These are phyloP conservation scores for Boletus pseudo-olivaceus DNA, from an alignment of 768 basidiomycete species.

Conservation along the genomic window DNA sequence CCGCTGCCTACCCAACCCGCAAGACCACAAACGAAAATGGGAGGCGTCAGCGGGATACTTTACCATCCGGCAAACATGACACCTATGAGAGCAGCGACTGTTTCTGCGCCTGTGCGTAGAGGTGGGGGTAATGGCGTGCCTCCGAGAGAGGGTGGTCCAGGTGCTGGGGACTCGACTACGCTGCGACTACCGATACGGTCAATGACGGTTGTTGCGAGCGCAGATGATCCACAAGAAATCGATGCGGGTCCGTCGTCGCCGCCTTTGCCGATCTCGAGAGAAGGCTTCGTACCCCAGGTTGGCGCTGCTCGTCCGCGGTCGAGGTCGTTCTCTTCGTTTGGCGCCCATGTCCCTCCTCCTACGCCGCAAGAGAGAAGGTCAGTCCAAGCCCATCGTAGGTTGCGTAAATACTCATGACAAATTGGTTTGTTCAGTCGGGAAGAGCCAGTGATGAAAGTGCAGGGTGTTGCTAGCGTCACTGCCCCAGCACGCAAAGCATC, in stretches of 20 bases:
- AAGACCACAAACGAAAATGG: not conserved
- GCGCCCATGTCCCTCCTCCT: constrained; percentile 27
- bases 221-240: not conserved
- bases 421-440: constrained; percentile 16
- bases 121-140: not conserved
- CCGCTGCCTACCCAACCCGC: constrained; percentile 10
- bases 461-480: not conserved
- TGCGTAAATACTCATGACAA: not conserved
- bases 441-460: constrained; percentile 18
- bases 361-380: constrained; percentile 16
- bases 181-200: constrained; percentile 22
- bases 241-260: not conserved
- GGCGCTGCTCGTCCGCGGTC: constrained; percentile 53
- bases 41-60: not conserved
- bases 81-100: constrained; percentile 29
- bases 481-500: constrained; percentile 3
- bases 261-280: constrained; percentile 42
- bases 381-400: not conserved
- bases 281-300: constrained; percentile 62
- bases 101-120: constrained; percentile 30
- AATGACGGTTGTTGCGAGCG: not conserved
- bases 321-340: constrained; percentile 74
- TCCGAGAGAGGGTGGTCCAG: not conserved
- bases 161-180: not conserved
- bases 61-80: not conserved